Evolutionary conservation across 2,329 filamentous ascomycete species (phyloP).

Genomic region (Aureobasidium musti): DNA sequence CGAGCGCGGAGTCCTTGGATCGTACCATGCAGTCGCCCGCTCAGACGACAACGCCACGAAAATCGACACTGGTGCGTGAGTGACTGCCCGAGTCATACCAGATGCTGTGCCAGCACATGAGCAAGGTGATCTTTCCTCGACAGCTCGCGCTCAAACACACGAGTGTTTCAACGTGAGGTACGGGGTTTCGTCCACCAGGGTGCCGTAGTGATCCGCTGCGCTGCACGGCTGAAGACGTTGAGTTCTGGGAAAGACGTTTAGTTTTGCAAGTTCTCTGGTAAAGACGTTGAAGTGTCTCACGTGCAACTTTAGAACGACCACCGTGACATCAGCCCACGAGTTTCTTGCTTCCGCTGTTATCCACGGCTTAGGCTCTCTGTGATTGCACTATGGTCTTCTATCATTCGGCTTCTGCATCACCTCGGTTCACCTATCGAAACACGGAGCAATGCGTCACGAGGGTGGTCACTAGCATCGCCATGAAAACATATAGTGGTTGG

Average conservation of each 20-base stretch:
- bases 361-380: not conserved
- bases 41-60: not conserved
- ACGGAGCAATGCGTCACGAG: not conserved
- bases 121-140: not conserved
- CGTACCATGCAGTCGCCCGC: not conserved
- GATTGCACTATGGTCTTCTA: not conserved
- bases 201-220: not conserved
- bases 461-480: not conserved
- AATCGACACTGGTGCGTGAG: not conserved
- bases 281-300: slow-evolving; percentile 23
- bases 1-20: not conserved
- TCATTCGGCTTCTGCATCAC: not conserved
- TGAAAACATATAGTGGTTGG: not conserved
- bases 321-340: not conserved
- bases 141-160: not conserved
- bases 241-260: slow-evolving; percentile 15
- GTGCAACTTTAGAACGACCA: not conserved
- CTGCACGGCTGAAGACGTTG: not conserved
- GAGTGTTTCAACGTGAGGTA: slow-evolving; percentile 15
- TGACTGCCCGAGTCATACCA: not conserved
- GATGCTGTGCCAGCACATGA: not conserved
- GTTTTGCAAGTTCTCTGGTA: slow-evolving; percentile 1
- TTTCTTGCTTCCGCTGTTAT: not conserved
- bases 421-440: not conserved
- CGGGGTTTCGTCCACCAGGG: no score